Evolutionary conservation across 257 asterid genomes (phyloP).

Genomic region (Nicotiana sylvestris): DNA sequence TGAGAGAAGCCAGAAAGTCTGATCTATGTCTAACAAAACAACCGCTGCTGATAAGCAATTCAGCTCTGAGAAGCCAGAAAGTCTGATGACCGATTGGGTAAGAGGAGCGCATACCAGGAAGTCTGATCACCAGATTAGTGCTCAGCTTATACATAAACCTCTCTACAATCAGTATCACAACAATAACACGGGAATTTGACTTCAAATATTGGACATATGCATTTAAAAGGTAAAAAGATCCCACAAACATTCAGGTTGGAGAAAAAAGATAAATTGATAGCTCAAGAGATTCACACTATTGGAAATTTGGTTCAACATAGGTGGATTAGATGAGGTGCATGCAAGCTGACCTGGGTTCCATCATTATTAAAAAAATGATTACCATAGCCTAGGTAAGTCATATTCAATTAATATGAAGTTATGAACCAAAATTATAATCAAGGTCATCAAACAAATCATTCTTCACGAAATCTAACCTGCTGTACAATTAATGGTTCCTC

Average conservation of each 20-base stretch:
- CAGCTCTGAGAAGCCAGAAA: neutral
- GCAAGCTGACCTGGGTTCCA: neutral
- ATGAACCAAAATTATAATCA: neutral
- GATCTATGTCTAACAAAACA: neutral
- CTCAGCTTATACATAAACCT: neutral
- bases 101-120: neutral
- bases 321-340: neutral
- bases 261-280: neutral
- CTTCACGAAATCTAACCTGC: constrained; percentile 45
- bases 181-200: neutral
- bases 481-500: constrained; percentile 84
- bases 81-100: neutral
- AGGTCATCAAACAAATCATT: neutral
- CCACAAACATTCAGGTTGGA: neutral
- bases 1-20: neutral
- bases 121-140: neutral
- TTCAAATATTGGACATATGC: neutral
- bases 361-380: neutral
- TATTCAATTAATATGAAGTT: neutral
- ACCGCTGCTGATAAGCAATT: neutral
- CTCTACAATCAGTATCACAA: neutral
- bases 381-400: neutral
- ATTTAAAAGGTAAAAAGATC: neutral
- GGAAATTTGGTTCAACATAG: neutral
- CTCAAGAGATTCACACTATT: neutral